Percentiles rank a stretch among this genome's conserved stretches.
Evolutionary conservation across 2,329 filamentous ascomycete genomes (phyloP).

Genomic region (Whalleya microplaca): DNA sequence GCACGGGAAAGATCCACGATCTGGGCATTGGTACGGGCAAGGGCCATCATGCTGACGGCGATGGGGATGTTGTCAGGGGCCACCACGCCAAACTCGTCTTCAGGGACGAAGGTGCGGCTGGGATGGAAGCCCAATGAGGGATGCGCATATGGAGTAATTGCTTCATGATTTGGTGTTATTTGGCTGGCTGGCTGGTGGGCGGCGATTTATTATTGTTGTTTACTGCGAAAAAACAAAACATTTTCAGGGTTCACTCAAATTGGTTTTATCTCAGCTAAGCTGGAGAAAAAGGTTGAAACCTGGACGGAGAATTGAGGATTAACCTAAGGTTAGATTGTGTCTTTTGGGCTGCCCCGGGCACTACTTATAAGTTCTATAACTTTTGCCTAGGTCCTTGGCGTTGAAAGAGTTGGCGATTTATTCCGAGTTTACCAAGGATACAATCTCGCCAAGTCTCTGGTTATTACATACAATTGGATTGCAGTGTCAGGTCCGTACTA

Average conservation of each 20-base stretch:
- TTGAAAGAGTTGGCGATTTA: neutral
- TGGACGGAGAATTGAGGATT: neutral
- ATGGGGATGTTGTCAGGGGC: conserved; percentile 47
- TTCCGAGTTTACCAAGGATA: too few relatives aligned
- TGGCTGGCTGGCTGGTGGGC: neutral
- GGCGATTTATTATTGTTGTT: neutral
- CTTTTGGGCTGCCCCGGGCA: neutral
- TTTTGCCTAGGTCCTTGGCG: neutral
- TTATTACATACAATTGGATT: too few relatives aligned
- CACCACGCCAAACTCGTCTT: conserved; percentile 58
- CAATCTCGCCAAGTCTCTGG: neutral
- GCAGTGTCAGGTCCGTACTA: too few relatives aligned
- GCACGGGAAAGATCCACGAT: conserved; percentile 52
- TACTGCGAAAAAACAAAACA: neutral
- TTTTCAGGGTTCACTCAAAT: neutral
- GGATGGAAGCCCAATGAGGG: conserved; percentile 28
- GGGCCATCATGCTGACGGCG: conserved; percentile 8
- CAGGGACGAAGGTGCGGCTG: conserved; percentile 38
- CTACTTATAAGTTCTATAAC: neutral
- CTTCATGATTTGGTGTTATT: neutral
- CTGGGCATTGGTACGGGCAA: conserved; percentile 48
- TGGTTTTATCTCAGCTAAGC: neutral
- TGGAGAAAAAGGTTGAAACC: neutral
- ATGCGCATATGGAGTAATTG: neutral
- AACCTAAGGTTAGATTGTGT: too few relatives aligned